Evolutionary conservation across 2,329 filamentous ascomycete species (phyloP).

Genomic region (Trichoderma afroharzianum): DNA sequence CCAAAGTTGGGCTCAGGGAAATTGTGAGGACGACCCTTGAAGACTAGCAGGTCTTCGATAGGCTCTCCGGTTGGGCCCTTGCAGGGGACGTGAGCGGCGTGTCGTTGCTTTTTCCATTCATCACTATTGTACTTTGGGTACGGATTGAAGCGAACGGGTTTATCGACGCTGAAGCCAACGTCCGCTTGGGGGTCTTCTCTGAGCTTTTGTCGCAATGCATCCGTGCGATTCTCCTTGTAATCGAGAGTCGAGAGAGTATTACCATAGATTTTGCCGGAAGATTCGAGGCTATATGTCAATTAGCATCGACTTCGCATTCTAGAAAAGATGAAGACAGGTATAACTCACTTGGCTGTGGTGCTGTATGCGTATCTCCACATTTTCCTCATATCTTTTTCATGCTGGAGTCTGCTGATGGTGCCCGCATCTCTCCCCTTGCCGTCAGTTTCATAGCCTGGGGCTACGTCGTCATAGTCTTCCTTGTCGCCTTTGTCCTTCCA

Average conservation of each 20-base stretch:
- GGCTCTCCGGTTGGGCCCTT: constrained; percentile 59
- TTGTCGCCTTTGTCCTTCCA: constrained; percentile 36
- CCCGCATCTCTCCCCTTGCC: constrained; percentile 33
- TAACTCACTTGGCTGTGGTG: constrained; percentile 39
- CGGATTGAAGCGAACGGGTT: constrained; percentile 61
- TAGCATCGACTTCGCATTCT: neutral
- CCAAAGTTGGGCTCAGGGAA: constrained; percentile 63
- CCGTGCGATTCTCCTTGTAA: constrained; percentile 36
- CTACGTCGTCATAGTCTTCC: constrained; percentile 34
- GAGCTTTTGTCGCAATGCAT: constrained; percentile 31
- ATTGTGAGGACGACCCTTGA: constrained; percentile 55
- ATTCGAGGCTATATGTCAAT: constrained; percentile 35
- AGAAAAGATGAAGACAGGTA: too few relatives aligned
- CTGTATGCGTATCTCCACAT: constrained; percentile 40
- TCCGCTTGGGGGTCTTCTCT: constrained; percentile 33
- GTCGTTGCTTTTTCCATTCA: constrained; percentile 54
- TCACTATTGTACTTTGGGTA: constrained; percentile 67
- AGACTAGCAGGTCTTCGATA: constrained; percentile 60
- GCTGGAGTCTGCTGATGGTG: constrained; percentile 33
- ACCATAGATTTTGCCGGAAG: constrained; percentile 53
- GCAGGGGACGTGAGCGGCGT: constrained; percentile 61
- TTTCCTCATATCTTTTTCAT: constrained; percentile 43
- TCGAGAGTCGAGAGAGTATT: constrained; percentile 50
- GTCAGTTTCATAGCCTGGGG: constrained; percentile 37
- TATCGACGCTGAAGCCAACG: constrained; percentile 41